These are phyloP conservation scores for Syncephalastrum monosporum DNA, from an alignment of 371 early-diverging fungal species.

Conservation along the genomic window DNA sequence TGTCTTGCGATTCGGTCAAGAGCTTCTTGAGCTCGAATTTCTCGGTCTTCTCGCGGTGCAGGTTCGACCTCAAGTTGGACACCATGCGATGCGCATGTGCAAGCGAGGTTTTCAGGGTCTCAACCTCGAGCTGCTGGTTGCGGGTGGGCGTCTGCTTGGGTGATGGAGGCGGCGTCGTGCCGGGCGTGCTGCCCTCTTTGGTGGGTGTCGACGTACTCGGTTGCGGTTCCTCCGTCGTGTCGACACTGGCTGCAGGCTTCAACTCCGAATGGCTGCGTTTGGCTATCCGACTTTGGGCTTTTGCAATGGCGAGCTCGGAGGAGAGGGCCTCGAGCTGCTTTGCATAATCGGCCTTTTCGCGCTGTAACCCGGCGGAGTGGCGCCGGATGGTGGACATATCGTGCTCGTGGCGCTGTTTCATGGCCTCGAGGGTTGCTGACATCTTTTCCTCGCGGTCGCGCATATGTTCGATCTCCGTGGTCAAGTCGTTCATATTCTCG, in stretches of 20 bases:
- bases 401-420: conserved; percentile 66
- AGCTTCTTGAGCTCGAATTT: conserved; percentile 63
- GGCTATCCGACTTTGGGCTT: conserved; percentile 28
- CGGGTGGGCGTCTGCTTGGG: conserved; percentile 20
- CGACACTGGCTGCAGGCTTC: background rate
- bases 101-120: conserved; percentile 46
- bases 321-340: conserved; percentile 62
- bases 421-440: conserved; percentile 44
- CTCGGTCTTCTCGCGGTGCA: conserved; percentile 52
- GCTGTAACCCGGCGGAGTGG: conserved; percentile 53
- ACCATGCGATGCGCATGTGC: conserved; percentile 54
- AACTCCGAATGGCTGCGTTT: conserved; percentile 14
- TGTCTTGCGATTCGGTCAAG: conserved; percentile 64
- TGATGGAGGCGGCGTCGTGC: conserved; percentile 15
- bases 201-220: conserved; percentile 2
- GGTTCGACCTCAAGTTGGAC: conserved; percentile 44
- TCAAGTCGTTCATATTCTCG: conserved; percentile 51
- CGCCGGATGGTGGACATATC: conserved; percentile 62
- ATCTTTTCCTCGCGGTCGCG: conserved; percentile 67
- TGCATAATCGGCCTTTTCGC: conserved; percentile 58
- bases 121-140: conserved; percentile 40
- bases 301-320: conserved; percentile 48
- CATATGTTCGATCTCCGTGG: conserved; percentile 62
- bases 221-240: conserved; percentile 3
- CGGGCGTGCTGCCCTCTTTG: conserved; percentile 4